Percentiles rank a stretch among this genome's conserved stretches.
Conservation (phyloP, 2,329 filamentous ascomycete genomes). For the Sphaerulina musiva region DNA sequence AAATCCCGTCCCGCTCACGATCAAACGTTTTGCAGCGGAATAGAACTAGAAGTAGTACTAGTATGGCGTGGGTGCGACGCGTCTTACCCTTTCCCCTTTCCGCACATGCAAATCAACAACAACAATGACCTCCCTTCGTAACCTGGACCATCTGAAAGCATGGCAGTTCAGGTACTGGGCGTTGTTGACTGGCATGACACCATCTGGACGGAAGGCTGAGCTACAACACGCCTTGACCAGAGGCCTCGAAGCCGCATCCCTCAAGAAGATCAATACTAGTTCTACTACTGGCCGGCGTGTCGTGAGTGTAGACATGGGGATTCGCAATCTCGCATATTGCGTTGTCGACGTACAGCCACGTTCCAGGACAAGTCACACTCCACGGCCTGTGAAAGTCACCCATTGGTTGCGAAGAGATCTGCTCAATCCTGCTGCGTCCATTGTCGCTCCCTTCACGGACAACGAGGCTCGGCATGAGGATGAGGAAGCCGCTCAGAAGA, state of each 20-base stretch:
- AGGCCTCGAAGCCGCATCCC: background rate
- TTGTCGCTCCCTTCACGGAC: background rate
- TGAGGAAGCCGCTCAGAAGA: background rate
- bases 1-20: background rate
- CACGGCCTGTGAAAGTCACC: conserved; percentile 25
- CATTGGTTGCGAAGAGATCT: conserved; percentile 36
- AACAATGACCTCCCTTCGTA: conserved; percentile 5
- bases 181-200: conserved; percentile 53
- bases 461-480: background rate
- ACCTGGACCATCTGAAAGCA: conserved; percentile 40
- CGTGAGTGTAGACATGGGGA: conserved; percentile 77
- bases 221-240: conserved; percentile 36
- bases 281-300: conserved; percentile 41
- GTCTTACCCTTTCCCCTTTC: background rate
- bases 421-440: conserved; percentile 5
- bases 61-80: background rate
- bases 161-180: conserved; percentile 54
- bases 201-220: conserved; percentile 53
- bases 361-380: background rate
- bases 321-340: conserved; percentile 72
- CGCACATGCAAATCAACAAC: background rate
- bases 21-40: background rate
- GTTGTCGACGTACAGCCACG: conserved; percentile 35
- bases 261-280: no score
- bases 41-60: background rate